phyloP scores from a whole-genome alignment of 176 grass and related monocot species.

The Ensete glaucum region DNA sequence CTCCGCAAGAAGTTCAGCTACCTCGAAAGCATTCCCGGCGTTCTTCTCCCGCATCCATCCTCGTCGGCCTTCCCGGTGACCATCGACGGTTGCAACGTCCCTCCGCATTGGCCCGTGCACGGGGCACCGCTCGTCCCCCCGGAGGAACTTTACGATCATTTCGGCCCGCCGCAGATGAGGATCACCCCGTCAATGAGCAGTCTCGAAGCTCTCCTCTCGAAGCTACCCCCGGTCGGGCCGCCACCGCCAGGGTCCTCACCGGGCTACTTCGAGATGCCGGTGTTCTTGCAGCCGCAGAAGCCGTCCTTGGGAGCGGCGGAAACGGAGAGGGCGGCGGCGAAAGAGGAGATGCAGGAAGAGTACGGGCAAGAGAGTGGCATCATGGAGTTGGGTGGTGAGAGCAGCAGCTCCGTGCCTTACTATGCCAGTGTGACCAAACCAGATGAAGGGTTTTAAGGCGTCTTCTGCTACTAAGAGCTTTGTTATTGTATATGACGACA shows the following conservation, averaged over 20 bases:
- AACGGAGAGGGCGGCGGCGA: neutral
- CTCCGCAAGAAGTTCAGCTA: slow-evolving; percentile 93
- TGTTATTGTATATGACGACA: neutral
- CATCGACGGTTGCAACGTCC: neutral
- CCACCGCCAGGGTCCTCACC: slow-evolving; percentile 9
- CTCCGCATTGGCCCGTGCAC: slow-evolving; percentile 17
- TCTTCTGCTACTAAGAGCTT: neutral
- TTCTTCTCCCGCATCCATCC: slow-evolving; percentile 88
- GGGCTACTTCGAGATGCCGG: slow-evolving; percentile 19
- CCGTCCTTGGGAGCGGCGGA: neutral
- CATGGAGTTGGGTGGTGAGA: slow-evolving; percentile 27
- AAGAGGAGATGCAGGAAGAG: slow-evolving; percentile 17
- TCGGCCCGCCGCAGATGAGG: slow-evolving; percentile 29
- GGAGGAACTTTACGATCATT: slow-evolving; percentile 70
- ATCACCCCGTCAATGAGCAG: slow-evolving; percentile 98
- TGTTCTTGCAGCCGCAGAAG: neutral
- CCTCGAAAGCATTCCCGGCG: slow-evolving; percentile 93
- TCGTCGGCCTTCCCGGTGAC: slow-evolving; percentile 50
- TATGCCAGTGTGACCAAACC: slow-evolving; percentile 47
- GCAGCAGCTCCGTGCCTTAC: slow-evolving; percentile 44
- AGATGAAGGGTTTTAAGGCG: slow-evolving; percentile 46
- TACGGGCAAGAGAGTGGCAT: slow-evolving; percentile 36
- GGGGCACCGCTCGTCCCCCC: slow-evolving; percentile 11
- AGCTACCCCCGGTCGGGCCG: slow-evolving; percentile 77
- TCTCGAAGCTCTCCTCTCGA: slow-evolving; percentile 92